Base-by-base conservation (phyloP, 192 early-diverging fungal species). In the Diversispora epigaea region DNA sequence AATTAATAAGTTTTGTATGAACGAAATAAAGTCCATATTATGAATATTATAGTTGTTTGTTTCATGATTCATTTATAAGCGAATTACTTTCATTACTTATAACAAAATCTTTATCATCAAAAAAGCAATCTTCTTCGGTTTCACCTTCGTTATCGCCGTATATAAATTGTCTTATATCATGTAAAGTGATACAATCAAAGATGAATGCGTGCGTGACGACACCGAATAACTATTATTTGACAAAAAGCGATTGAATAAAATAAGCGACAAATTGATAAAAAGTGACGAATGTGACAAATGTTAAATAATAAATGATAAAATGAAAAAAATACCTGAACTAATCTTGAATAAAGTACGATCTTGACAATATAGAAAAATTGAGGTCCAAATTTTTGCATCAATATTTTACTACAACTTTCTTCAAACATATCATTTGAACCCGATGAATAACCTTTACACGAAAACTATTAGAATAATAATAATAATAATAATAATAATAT, bases 311-410 rank as follows among this genome's bases (percentile, higher is more conserved):
- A 60, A 32, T 25, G 19, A 19, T 32, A 60, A 25, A 22, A 22
- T 22, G 10, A 60, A 64, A 17, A 40, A 46, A 41, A 47, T 67
- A 67, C 65, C 45, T 67, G 65, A 45, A 67, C 12, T 15, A 67
- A 67, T 49, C 65, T 21, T 15, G 65, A 25, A 12, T 47, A 67
- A 47, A 67, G 22, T 67, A 67, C 19, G 6, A 67, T 47, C 47
- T 67, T 67, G 19, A 44, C 45, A 3, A 67, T 21, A 67, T 67
- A 19, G 47, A 67, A 49, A 21, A 67, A 67, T 47, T 67, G 65
- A 19, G 65, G 19, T 47, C 46, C 46, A 49, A 47, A 67, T 32
- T 45, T 17, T 14, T 67, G n/a, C 15, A 49, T 67, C 19, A 67
- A 49, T 19, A 67, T 46, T 19, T 49, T 49, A 46, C 19, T 49